Percentiles rank a stretch among this genome's conserved stretches.
These are phyloP conservation scores for Mortierella sp. DNA, from an alignment of 371 early-diverging fungal genomes.

Conservation along the genomic window DNA sequence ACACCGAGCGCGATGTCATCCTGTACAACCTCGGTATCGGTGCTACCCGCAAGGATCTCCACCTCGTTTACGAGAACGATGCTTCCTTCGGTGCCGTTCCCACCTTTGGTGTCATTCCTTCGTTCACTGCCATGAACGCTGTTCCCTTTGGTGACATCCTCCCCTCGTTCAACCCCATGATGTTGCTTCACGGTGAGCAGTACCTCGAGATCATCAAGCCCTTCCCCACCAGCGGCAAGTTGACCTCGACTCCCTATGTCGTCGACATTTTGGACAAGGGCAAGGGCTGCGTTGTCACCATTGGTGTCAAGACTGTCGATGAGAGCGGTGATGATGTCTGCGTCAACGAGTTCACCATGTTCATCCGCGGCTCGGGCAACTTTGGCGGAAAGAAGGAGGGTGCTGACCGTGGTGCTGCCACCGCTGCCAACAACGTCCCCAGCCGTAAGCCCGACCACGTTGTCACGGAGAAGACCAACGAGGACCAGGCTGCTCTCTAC, in stretches of 20 bases:
- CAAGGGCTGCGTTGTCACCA: constrained; percentile 87
- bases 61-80: constrained; percentile 89
- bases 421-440: constrained; percentile 82
- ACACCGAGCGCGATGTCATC: constrained; percentile 90
- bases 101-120: constrained; percentile 91
- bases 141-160: constrained; percentile 81
- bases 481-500: constrained; percentile 96
- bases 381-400: constrained; percentile 88
- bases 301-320: constrained; percentile 86
- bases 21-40: constrained; percentile 97
- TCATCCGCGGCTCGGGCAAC: constrained; percentile 93
- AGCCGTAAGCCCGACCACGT: constrained; percentile 86
- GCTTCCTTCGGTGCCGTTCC: constrained; percentile 87
- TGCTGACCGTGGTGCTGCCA: constrained; percentile 80
- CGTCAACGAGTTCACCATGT: constrained; percentile 91
- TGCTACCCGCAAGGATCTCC: constrained; percentile 85
- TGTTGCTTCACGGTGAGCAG: constrained; percentile 98
- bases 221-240: constrained; percentile 83
- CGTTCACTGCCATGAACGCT: constrained; percentile 74
- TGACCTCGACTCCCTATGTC: constrained; percentile 79
- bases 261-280: constrained; percentile 97
- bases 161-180: constrained; percentile 96
- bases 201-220: constrained; percentile 88
- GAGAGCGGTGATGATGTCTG: constrained; percentile 79
- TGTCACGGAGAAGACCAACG: constrained; percentile 83